Base-by-base conservation (phyloP, 2,329 filamentous ascomycete species). In the Ceratocystis variospora region DNA sequence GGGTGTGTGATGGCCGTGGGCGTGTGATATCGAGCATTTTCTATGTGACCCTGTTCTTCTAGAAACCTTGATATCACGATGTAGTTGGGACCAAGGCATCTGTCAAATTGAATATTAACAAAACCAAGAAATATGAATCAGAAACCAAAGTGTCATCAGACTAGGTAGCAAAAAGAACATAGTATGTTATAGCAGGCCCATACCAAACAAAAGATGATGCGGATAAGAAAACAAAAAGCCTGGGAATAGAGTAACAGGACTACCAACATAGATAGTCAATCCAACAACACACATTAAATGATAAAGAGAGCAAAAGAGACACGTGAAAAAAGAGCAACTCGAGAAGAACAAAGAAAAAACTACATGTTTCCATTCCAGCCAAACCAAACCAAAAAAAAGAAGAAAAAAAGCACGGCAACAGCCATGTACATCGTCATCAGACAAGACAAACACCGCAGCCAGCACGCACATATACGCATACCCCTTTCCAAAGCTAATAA, bases 271-370 rank as follows among this genome's bases (percentile, higher is more conserved):
- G 10, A 41, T 41, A 41, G 37, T 12, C 37, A 10, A 31, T 33
- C 53, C 53, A 59, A 59, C 53, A 33, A 59, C 53, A 33, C 53
- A 33, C 28, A 33, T 59, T 19, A 25, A n/a, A 7, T 33, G 53
- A 25, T 7, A 59, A 33, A 8, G 41, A 22, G 10, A 62, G 15
- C 22, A 28, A 17, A 62, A 62, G 17, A 31, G 8, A 7, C 25
- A 46, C 12, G 46, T n/a, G 2, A 33, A 63, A 63, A 63, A 31
- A 5, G 44, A 45, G 6, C 33, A 33, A 37, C 19, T 17, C 25
- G 45, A 63, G 28, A 50, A n/a, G 37, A 28, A 48, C 37, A 53
- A 63, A 25, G 22, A 63, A 46, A 46, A 48, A 44, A 63, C 46
- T 48, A 46, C 48, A 15, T 53, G 19, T 25, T 22, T 28, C 19